Evolutionary conservation across 805 yeast species (phyloP).

Genomic region (Pichia manshurica): DNA sequence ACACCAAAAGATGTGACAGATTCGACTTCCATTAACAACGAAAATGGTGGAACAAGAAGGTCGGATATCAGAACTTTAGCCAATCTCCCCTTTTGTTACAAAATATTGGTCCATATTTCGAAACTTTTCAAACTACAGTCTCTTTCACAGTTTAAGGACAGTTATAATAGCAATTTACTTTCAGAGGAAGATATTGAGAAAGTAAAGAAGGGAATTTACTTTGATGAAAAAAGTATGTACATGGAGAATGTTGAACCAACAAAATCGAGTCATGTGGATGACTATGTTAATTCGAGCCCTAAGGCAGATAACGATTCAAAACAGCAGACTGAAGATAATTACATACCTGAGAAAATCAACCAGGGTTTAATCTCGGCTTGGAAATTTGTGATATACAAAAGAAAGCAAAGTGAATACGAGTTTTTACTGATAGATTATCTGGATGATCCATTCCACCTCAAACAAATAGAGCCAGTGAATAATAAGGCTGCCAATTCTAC

Average conservation of each 20-base stretch:
- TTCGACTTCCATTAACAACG: not conserved
- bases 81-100: slow-evolving; percentile 25
- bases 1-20: slow-evolving; percentile 9
- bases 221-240: slow-evolving; percentile 22
- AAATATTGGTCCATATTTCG: slow-evolving; percentile 26
- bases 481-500: not conserved
- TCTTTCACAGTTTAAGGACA: slow-evolving; percentile 20
- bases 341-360: slow-evolving; percentile 12
- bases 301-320: not conserved
- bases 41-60: slow-evolving; percentile 1
- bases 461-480: not conserved
- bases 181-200: slow-evolving; percentile 33
- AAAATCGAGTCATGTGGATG: slow-evolving; percentile 15
- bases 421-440: slow-evolving; percentile 36
- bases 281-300: slow-evolving; percentile 10
- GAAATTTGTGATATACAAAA: slow-evolving; percentile 41
- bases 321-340: slow-evolving; percentile 3
- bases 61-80: slow-evolving; percentile 23
- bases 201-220: slow-evolving; percentile 29
- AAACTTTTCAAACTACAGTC: slow-evolving; percentile 17
- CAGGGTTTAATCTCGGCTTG: slow-evolving; percentile 33
- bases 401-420: slow-evolving; percentile 48
- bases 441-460: slow-evolving; percentile 12
- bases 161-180: slow-evolving; percentile 31
- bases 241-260: slow-evolving; percentile 8